phyloP scores from a whole-genome alignment of 2,329 filamentous ascomycete species.

The Furcasterigmium sp. region DNA sequence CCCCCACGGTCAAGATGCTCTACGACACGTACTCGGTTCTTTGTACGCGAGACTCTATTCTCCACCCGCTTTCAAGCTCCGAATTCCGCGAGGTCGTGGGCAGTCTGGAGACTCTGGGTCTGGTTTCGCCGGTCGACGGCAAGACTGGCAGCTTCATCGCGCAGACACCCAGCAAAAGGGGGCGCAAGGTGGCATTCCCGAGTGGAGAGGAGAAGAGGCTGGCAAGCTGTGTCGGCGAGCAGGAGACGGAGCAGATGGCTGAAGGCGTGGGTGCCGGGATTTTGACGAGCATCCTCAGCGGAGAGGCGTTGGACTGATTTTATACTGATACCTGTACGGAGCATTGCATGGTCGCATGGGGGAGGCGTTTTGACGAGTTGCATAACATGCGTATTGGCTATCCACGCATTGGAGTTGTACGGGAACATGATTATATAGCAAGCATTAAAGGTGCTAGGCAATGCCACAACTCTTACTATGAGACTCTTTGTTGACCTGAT shows the following conservation, averaged over 20 bases:
- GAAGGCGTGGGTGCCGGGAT: slow-evolving; percentile 58
- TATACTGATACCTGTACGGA: background rate
- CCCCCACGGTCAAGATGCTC: slow-evolving; percentile 77
- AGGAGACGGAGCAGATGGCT: slow-evolving; percentile 69
- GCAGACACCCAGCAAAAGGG: slow-evolving; percentile 68
- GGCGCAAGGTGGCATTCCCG: slow-evolving; percentile 49
- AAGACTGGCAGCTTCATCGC: slow-evolving; percentile 62
- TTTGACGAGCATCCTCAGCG: slow-evolving; percentile 56
- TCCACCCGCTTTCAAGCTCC: slow-evolving; percentile 83
- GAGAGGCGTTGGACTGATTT: slow-evolving; percentile 49
- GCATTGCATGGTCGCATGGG: slow-evolving; percentile 7
- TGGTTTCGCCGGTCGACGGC: slow-evolving; percentile 66
- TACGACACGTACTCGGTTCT: slow-evolving; percentile 79
- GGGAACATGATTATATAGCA: too few relatives aligned
- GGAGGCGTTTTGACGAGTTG: slow-evolving; percentile 3
- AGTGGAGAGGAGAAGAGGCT: slow-evolving; percentile 69
- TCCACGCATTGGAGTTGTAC: too few relatives aligned
- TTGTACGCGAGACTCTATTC: slow-evolving; percentile 80
- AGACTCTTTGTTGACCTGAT: too few relatives aligned
- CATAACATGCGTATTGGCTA: slow-evolving; percentile 9
- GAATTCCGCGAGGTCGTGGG: slow-evolving; percentile 93
- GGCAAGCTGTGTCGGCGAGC: slow-evolving; percentile 73
- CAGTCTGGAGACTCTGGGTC: slow-evolving; percentile 80
- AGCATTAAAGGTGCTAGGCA: too few relatives aligned
- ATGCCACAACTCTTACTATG: too few relatives aligned